A percentile compares a stretch with the other conserved stretches of the same genome.
phyloP scores from a whole-genome alignment of 2,329 filamentous ascomycete genomes.

The Truncatella angustata region DNA sequence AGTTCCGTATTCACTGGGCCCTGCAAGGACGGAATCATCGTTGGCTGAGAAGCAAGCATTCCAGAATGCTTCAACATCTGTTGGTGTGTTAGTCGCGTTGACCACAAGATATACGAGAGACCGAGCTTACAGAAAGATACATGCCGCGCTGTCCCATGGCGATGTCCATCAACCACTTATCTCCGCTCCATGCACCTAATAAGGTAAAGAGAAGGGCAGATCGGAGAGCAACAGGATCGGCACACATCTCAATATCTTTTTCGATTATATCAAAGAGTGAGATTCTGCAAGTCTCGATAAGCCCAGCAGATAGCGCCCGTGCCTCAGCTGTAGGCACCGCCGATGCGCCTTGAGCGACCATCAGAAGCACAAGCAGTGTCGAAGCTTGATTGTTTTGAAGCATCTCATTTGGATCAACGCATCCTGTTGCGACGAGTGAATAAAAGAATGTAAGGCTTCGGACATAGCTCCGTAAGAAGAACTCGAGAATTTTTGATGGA shows the following conservation, averaged over 20 bases:
- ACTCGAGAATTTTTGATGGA: conserved; percentile 63
- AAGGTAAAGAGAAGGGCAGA: conserved; percentile 67
- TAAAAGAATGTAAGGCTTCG: conserved; percentile 67
- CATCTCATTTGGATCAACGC: conserved; percentile 65
- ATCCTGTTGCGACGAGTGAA: conserved; percentile 57
- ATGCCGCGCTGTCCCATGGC: conserved; percentile 72
- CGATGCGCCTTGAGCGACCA: conserved; percentile 70
- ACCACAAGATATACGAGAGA: background rate
- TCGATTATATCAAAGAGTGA: conserved; percentile 71
- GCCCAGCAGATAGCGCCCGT: conserved; percentile 61
- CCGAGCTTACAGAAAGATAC: conserved; percentile 58
- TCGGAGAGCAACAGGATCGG: conserved; percentile 62
- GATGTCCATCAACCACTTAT: conserved; percentile 78
- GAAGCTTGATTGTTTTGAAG: conserved; percentile 65
- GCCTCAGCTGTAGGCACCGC: conserved; percentile 65
- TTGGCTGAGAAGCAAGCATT: conserved; percentile 55
- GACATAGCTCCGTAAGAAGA: conserved; percentile 65
- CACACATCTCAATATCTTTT: conserved; percentile 66
- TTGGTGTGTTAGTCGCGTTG: conserved; percentile 8
- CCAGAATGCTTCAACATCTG: conserved; percentile 70
- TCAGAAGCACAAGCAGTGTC: conserved; percentile 64
- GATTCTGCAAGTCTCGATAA: conserved; percentile 70
- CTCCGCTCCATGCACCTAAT: conserved; percentile 70
- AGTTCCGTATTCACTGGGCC: conserved; percentile 43
- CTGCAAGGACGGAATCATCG: conserved; percentile 42